Conservation (phyloP, 2,329 filamentous ascomycete genomes). For the Epicoccum nigrum region DNA sequence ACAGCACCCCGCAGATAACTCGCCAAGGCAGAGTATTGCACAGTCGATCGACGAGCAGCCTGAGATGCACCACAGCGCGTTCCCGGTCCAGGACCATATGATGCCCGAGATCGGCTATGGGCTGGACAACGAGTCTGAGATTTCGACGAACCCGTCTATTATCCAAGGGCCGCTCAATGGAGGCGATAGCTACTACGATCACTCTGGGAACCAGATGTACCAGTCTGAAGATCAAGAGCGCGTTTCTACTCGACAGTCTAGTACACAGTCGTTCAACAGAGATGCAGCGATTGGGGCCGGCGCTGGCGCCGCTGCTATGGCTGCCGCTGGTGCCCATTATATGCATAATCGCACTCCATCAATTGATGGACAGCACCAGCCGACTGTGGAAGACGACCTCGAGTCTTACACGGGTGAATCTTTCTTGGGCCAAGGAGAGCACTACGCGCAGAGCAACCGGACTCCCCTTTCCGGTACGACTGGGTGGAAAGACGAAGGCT, state of each 20-base stretch:
- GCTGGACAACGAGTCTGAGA: slow-evolving; percentile 64
- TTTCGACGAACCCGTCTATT: slow-evolving; percentile 84
- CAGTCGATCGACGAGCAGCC: slow-evolving; percentile 54
- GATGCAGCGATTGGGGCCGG: slow-evolving; percentile 48
- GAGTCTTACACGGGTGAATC: slow-evolving; percentile 42
- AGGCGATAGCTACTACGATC: slow-evolving; percentile 51
- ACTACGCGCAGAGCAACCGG: slow-evolving; percentile 40
- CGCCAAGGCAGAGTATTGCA: slow-evolving; percentile 62
- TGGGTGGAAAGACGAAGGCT: slow-evolving; percentile 78
- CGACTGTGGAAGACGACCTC: slow-evolving; percentile 48
- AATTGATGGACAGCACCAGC: slow-evolving; percentile 41
- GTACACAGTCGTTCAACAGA: slow-evolving; percentile 39
- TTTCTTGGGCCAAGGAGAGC: slow-evolving; percentile 43
- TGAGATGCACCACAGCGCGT: slow-evolving; percentile 71
- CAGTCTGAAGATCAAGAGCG: slow-evolving; percentile 44
- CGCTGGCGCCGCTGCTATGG: slow-evolving; percentile 62
- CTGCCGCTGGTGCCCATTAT: slow-evolving; percentile 58
- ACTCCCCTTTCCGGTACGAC: slow-evolving; percentile 56
- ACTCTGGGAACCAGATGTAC: slow-evolving; percentile 44
- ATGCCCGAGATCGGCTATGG: slow-evolving; percentile 79
- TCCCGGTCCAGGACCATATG: slow-evolving; percentile 72
- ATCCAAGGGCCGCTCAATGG: slow-evolving; percentile 75
- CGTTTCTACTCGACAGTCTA: slow-evolving; percentile 36
- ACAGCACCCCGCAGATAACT: slow-evolving; percentile 47
- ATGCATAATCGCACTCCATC: slow-evolving; percentile 35